Evolutionary conservation across 2,329 filamentous ascomycete species (phyloP).

Genomic region (Blastomyces parvus): DNA sequence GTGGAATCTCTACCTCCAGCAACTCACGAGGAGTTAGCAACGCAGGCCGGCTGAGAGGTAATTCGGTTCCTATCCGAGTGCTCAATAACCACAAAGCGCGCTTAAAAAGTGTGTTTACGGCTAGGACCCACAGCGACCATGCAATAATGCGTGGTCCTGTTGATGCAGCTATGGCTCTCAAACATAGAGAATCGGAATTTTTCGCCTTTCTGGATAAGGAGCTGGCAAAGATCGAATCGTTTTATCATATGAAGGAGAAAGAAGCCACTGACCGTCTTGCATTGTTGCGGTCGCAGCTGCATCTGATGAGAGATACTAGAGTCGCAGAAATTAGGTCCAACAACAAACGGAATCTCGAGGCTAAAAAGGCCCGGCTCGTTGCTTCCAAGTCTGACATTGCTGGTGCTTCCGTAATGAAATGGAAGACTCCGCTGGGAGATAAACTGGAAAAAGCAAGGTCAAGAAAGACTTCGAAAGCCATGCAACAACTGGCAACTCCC

Average conservation of each 20-base stretch:
- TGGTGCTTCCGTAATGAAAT: slow-evolving; percentile 21
- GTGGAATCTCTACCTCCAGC: slow-evolving; percentile 3
- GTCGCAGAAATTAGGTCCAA: slow-evolving; percentile 57
- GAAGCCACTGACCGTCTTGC: slow-evolving; percentile 66
- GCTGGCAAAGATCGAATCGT: slow-evolving; percentile 81
- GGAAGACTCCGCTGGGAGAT: slow-evolving; percentile 36
- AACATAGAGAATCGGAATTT: slow-evolving; percentile 71
- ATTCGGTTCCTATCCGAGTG: slow-evolving; percentile 22
- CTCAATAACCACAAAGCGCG: slow-evolving; percentile 24
- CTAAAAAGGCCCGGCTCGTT: slow-evolving; percentile 11
- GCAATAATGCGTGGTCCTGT: slow-evolving; percentile 42
- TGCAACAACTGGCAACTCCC: slow-evolving; percentile 38
- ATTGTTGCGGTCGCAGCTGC: slow-evolving; percentile 70
- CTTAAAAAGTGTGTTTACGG: slow-evolving; percentile 31
- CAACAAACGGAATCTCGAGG: slow-evolving; percentile 30
- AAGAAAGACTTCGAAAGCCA: slow-evolving; percentile 48
- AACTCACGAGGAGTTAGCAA: slow-evolving; percentile 15
- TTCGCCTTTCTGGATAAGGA: slow-evolving; percentile 75
- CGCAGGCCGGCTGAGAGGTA: slow-evolving; percentile 16
- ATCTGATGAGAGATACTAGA: slow-evolving; percentile 82
- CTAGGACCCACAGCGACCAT: slow-evolving; percentile 29
- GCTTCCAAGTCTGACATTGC: slow-evolving; percentile 13
- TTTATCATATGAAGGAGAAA: slow-evolving; percentile 80
- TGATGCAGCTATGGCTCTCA: slow-evolving; percentile 54
- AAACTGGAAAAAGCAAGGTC: slow-evolving; percentile 34